These are phyloP conservation scores for Arthrobotrys conoides DNA, from an alignment of 2,329 filamentous ascomycete genomes.

Conservation along the genomic window DNA sequence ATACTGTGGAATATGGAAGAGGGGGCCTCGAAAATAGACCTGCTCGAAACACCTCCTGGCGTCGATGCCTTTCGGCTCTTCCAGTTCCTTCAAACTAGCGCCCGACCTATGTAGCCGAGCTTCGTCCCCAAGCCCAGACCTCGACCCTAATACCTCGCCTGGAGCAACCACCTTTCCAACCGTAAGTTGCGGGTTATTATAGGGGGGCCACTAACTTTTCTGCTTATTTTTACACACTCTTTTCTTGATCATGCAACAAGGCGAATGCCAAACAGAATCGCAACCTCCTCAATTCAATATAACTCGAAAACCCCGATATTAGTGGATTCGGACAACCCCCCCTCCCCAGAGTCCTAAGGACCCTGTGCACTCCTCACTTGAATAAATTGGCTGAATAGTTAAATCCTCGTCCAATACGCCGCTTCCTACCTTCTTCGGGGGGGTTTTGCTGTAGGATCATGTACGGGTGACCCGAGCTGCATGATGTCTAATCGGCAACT, in stretches of 20 bases:
- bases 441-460: neutral
- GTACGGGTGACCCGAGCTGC: constrained; percentile 7
- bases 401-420: neutral
- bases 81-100: neutral
- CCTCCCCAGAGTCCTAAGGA: neutral
- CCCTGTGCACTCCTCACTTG: neutral
- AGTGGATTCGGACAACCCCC: neutral
- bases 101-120: neutral
- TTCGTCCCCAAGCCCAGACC: neutral
- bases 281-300: neutral
- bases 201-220: neutral
- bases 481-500: constrained; percentile 11
- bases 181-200: neutral
- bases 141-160: neutral
- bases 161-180: neutral
- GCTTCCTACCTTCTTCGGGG: neutral
- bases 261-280: too few species aligned
- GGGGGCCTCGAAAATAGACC: constrained; percentile 16
- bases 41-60: constrained; percentile 21
- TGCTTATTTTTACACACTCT: neutral
- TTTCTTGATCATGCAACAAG: too few species aligned
- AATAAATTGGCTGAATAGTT: neutral
- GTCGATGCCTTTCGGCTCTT: constrained; percentile 6
- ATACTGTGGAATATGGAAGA: neutral
- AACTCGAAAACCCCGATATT: neutral